Evolutionary conservation across 176 grass and related monocot species (phyloP).

Genomic region (Puccinellia tenuiflora): DNA sequence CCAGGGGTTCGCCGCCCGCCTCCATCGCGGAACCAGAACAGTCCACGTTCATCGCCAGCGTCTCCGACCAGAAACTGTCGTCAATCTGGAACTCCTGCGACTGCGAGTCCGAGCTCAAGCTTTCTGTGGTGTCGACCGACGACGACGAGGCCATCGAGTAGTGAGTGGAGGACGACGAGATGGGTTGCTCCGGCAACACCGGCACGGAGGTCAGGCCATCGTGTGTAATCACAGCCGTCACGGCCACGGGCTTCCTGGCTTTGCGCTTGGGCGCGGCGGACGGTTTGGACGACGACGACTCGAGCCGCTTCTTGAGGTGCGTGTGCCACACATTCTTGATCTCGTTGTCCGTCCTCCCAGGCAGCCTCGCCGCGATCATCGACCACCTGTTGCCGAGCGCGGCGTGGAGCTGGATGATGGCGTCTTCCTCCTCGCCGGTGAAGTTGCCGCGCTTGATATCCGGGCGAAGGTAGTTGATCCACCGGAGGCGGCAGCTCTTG

Average conservation of each 20-base stretch:
- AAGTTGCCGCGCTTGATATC: slow-evolving; percentile 86
- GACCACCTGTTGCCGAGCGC: slow-evolving; percentile 76
- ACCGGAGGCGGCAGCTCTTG: slow-evolving; percentile 84
- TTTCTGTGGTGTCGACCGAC: slow-evolving; percentile 32
- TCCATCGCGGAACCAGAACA: background rate
- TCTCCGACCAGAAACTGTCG: slow-evolving; percentile 70
- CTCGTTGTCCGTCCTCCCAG: slow-evolving; percentile 77
- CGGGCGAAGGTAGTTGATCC: slow-evolving; percentile 82
- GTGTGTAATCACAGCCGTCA: background rate
- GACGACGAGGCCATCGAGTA: slow-evolving; percentile 25
- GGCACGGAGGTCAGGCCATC: background rate
- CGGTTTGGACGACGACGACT: background rate
- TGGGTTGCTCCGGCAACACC: slow-evolving; percentile 28
- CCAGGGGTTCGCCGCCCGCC: background rate
- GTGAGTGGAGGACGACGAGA: slow-evolving; percentile 17
- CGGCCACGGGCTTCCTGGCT: background rate
- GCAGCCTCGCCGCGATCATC: slow-evolving; percentile 59
- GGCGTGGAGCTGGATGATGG: slow-evolving; percentile 58
- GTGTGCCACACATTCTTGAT: slow-evolving; percentile 85
- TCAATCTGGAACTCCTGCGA: slow-evolving; percentile 37
- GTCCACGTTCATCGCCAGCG: slow-evolving; percentile 37
- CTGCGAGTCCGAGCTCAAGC: slow-evolving; percentile 47
- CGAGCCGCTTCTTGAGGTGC: slow-evolving; percentile 53
- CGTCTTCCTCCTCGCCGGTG: slow-evolving; percentile 63
- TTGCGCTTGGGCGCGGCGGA: slow-evolving; percentile 13